Percentiles rank a stretch among this genome's conserved stretches.
Evolutionary conservation across 768 basidiomycete genomes (phyloP).

Genomic region (Lactifluus hygrophoroides): DNA sequence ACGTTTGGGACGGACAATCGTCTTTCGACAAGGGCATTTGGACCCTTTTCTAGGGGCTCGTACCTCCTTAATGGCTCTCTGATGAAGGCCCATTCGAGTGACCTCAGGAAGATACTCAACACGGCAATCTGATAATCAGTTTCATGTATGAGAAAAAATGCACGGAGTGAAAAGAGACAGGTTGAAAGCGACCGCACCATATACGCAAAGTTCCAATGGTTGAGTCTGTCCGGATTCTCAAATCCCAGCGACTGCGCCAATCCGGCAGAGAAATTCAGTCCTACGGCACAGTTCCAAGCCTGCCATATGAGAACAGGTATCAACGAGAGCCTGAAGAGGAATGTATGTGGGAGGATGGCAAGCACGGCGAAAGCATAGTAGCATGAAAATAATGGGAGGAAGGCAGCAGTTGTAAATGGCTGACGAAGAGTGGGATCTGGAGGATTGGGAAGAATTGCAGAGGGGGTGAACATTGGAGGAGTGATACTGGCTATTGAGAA

Average conservation of each 20-base stretch:
- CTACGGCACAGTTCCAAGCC: neutral
- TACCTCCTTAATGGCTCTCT: neutral
- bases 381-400: neutral
- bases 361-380: constrained; percentile 3
- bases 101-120: neutral
- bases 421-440: constrained; percentile 8
- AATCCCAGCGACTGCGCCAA: neutral
- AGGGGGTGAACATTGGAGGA: neutral
- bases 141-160: too few relatives aligned
- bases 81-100: constrained; percentile 10
- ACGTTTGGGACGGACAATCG: neutral
- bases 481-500: neutral
- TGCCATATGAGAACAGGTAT: constrained; percentile 1
- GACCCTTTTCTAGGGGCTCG: neutral
- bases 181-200: neutral
- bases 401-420: constrained; percentile 2
- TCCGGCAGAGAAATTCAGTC: neutral
- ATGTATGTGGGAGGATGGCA: constrained; percentile 6
- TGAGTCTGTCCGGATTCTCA: neutral
- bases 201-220: constrained; percentile 3
- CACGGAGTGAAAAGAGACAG: neutral
- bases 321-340: neutral
- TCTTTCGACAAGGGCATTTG: neutral
- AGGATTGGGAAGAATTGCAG: neutral
- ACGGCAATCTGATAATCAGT: neutral